Evolutionary conservation across 176 grass and related monocot species (phyloP).

Genomic region (bread wheat (Triticum aestivum)): IWGSC_CS_RefSeq_v2.1 NC_057810.1:235757779-235758278

Average conservation of each 20-base stretch:
- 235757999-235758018: not conserved
- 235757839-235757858: no score
- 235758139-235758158: slow-evolving; percentile 90
- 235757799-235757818: no score
- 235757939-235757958: no score
- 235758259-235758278: not conserved
- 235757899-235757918: no score
- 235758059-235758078: not conserved
- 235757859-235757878: no score
- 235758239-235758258: slow-evolving; percentile 12
- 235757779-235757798: no score
- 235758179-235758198: slow-evolving; percentile 70
- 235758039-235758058: not conserved
- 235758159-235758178: slow-evolving; percentile 65
- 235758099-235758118: slow-evolving; percentile 74
- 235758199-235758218: slow-evolving; percentile 35
- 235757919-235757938: no score
- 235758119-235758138: slow-evolving; percentile 81
- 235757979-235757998: no score
- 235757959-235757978: no score
- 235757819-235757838: no score
- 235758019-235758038: slow-evolving; percentile 8
- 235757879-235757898: no score
- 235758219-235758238: slow-evolving; percentile 20
- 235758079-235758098: slow-evolving; percentile 19